Evolutionary conservation across 2,329 filamentous ascomycete species (phyloP).

Genomic region (Penicillium hordei): DNA sequence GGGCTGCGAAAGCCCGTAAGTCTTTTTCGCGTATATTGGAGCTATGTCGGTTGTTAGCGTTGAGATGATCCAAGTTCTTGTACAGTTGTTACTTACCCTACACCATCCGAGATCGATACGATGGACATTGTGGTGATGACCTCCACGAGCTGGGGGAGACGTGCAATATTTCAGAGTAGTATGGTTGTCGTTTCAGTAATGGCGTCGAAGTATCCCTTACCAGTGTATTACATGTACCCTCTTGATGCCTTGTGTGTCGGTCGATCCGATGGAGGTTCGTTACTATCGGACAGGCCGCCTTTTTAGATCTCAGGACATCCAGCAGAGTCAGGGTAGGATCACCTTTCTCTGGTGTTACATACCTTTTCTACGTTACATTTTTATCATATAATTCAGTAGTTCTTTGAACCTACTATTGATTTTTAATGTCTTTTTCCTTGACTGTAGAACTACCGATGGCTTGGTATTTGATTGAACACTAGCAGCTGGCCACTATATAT

Average conservation of each 20-base stretch:
- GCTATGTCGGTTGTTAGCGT: neutral
- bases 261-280: neutral
- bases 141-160: neutral
- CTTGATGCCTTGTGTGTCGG: neutral
- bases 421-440: neutral
- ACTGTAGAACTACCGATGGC: too few relatives aligned
- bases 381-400: too few relatives aligned
- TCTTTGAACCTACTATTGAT: neutral
- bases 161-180: neutral
- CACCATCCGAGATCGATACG: neutral
- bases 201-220: accelerated
- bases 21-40: neutral
- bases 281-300: neutral
- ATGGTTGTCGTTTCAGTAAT: too few relatives aligned
- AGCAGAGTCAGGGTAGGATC: neutral
- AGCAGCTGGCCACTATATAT: too few relatives aligned
- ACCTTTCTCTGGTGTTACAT: too few relatives aligned
- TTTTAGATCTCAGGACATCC: neutral
- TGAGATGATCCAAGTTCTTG: neutral
- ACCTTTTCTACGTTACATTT: accelerated
- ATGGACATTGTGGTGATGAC: neutral
- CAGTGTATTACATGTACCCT: too few relatives aligned
- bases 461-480: neutral
- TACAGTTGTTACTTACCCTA: neutral
- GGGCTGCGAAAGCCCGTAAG: neutral